Evolutionary conservation across 805 yeast genomes (phyloP).

Genomic region (Sungouiozyma ichnusensis): DNA sequence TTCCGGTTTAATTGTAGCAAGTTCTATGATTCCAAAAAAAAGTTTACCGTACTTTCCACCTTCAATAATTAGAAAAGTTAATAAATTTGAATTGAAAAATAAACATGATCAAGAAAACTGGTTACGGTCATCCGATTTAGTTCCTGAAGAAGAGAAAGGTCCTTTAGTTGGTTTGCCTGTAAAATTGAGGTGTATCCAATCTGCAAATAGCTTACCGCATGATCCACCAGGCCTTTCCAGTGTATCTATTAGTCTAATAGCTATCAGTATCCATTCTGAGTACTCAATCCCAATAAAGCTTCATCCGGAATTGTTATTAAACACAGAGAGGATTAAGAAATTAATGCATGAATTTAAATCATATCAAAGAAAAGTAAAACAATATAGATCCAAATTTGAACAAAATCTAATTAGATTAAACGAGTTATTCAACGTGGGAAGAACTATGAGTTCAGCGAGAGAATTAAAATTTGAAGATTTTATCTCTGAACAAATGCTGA

Average conservation of each 20-base stretch:
- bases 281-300: conserved; percentile 34
- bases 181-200: conserved; percentile 26
- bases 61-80: conserved; percentile 29
- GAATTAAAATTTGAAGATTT: conserved; percentile 24
- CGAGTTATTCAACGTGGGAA: conserved; percentile 18
- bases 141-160: conserved; percentile 24
- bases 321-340: conserved; percentile 17
- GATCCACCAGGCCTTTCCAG: conserved; percentile 26
- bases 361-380: conserved; percentile 7
- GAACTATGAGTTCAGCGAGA: conserved; percentile 10
- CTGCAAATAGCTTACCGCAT: conserved; percentile 21
- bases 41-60: conserved; percentile 33
- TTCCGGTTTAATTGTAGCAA: conserved; percentile 26
- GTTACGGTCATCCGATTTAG: conserved; percentile 17
- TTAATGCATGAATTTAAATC: conserved; percentile 11
- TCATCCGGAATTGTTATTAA: conserved; percentile 25
- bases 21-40: conserved; percentile 25
- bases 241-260: conserved; percentile 25
- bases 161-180: conserved; percentile 22
- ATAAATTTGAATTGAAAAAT: conserved; percentile 26
- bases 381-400: conserved; percentile 14
- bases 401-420: conserved; percentile 14
- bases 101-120: conserved; percentile 30
- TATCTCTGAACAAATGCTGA: conserved; percentile 17
- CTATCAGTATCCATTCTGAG: conserved; percentile 28